Evolutionary conservation across 495 filamentous ascomycete species (phyloP).

Genomic region (Aspergillus nanangensis): DNA sequence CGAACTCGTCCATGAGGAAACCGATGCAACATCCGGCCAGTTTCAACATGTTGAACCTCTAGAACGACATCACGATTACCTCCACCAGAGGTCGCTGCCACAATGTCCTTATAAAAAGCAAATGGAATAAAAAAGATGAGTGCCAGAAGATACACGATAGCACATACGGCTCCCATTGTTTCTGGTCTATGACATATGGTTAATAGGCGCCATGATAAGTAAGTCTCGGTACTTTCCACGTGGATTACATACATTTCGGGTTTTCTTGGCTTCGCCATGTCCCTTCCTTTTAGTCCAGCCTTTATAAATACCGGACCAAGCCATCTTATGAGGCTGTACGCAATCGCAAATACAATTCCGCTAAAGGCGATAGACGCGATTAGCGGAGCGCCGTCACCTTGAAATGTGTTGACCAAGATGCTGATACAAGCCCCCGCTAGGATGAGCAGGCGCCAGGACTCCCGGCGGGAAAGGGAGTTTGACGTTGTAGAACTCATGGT

Average conservation of each 20-base stretch:
- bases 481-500: slow-evolving; percentile 33
- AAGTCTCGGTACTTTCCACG: too few relatives aligned
- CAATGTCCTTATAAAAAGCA: slow-evolving; percentile 96
- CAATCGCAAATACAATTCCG: slow-evolving; percentile 73
- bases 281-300: slow-evolving; percentile 84
- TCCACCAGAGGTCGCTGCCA: slow-evolving; percentile 89
- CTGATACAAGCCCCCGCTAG: slow-evolving; percentile 66
- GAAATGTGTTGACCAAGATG: slow-evolving; percentile 76
- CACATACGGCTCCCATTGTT: slow-evolving; percentile 95
- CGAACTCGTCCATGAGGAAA: slow-evolving; percentile 91
- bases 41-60: slow-evolving; percentile 60
- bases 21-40: slow-evolving; percentile 74
- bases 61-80: slow-evolving; percentile 84
- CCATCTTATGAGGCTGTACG: slow-evolving; percentile 87
- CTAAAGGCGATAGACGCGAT: slow-evolving; percentile 83
- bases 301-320: slow-evolving; percentile 86
- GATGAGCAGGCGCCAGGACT: slow-evolving; percentile 65
- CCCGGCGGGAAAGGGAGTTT: slow-evolving; percentile 55
- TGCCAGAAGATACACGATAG: slow-evolving; percentile 81
- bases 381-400: slow-evolving; percentile 82
- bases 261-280: slow-evolving; percentile 74
- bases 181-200: slow-evolving; percentile 60
- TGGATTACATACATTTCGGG: slow-evolving; percentile 62
- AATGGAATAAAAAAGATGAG: slow-evolving; percentile 94
- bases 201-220: too few relatives aligned